These are phyloP conservation scores for Aspergillus niger DNA, from an alignment of 2,329 filamentous ascomycete species.

Conservation along the genomic window DNA sequence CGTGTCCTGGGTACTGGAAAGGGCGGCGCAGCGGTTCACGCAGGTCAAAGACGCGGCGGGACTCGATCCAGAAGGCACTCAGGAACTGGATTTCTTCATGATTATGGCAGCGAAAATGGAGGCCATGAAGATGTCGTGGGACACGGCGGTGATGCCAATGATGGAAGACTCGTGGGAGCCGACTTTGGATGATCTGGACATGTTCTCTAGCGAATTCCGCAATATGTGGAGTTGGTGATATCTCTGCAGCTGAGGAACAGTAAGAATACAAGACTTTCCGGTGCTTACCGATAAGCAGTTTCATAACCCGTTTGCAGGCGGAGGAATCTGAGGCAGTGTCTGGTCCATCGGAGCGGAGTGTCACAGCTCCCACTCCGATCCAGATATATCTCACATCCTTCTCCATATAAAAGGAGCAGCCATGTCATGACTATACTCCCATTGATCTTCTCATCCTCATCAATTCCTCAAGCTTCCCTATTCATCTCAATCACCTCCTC, in stretches of 20 bases:
- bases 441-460: too few relatives aligned
- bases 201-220: neutral
- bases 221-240: slow-evolving; percentile 1
- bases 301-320: too few relatives aligned
- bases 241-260: too few relatives aligned
- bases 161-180: neutral
- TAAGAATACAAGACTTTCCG: too few relatives aligned
- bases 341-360: too few relatives aligned
- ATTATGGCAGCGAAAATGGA: neutral
- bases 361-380: too few relatives aligned
- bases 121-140: neutral
- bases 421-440: too few relatives aligned
- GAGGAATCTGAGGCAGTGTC: too few relatives aligned
- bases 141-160: neutral
- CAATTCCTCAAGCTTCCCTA: neutral
- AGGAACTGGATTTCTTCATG: neutral
- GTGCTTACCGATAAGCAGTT: too few relatives aligned
- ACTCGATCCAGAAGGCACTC: neutral
- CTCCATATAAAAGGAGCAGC: too few relatives aligned
- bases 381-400: too few relatives aligned
- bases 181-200: neutral
- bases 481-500: neutral
- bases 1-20: slow-evolving; percentile 2
- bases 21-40: neutral
- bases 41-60: neutral